These are phyloP conservation scores for Beauveria pseudobassiana DNA, from an alignment of 2,329 filamentous ascomycete species.

Conservation along the genomic window DNA sequence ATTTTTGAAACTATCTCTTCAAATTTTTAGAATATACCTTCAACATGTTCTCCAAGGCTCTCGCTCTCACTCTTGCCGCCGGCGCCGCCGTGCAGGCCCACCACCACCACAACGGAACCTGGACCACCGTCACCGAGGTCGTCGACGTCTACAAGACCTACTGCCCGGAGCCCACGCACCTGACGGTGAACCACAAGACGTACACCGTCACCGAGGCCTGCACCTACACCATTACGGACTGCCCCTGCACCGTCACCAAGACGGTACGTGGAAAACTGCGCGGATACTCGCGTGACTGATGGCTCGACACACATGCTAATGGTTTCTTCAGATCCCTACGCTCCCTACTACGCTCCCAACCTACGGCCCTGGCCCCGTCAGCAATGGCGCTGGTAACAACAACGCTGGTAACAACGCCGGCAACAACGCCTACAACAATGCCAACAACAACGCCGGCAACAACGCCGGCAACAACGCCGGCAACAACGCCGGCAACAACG, in stretches of 20 bases:
- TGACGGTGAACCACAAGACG: conserved; percentile 42
- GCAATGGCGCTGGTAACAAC: neutral
- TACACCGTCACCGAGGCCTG: conserved; percentile 49
- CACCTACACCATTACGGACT: conserved; percentile 48
- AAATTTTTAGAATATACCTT: neutral
- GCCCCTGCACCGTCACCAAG: conserved; percentile 39
- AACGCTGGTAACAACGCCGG: neutral
- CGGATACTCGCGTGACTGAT: no score
- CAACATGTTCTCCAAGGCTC: conserved; percentile 25
- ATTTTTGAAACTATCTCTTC: neutral
- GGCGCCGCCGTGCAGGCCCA: conserved; percentile 14
- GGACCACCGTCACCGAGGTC: conserved; percentile 25
- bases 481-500: neutral
- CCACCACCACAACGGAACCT: conserved; percentile 11
- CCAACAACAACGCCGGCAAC: neutral
- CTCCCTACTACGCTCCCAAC: neutral
- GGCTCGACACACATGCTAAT: conserved; percentile 18
- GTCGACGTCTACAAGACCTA: conserved; percentile 31
- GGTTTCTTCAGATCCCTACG: neutral
- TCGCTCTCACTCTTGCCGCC: conserved; percentile 19
- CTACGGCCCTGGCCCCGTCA: no score
- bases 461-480: neutral
- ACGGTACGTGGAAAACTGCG: neutral
- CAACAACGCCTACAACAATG: neutral
- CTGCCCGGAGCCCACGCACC: conserved; percentile 41